Conservation (phyloP, 805 yeast genomes). For the Saccharomycopsis sp. region DNA sequence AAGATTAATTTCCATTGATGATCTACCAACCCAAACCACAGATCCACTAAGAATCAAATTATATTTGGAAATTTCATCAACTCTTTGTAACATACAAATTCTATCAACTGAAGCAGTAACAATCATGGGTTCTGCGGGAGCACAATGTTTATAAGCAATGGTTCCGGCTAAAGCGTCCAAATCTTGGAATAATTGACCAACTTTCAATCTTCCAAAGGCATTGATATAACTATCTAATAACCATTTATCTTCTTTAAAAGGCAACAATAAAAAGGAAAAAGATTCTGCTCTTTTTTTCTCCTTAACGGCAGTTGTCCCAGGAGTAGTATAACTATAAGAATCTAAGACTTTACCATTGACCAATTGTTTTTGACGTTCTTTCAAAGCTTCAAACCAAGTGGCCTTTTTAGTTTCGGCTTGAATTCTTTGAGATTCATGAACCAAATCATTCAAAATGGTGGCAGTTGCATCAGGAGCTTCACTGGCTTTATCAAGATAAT, state of each 20-base stretch:
- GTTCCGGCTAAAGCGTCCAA: conserved; percentile 90
- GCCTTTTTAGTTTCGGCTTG: conserved; percentile 26
- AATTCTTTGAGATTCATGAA: conserved; percentile 12
- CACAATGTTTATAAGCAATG: conserved; percentile 83
- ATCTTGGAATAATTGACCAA: conserved; percentile 91
- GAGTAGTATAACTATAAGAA: conserved; percentile 60
- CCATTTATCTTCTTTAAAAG: conserved; percentile 77
- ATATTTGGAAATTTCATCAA: conserved; percentile 64
- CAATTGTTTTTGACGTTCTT: conserved; percentile 58
- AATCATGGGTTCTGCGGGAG: conserved; percentile 93
- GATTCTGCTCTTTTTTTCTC: conserved; percentile 76
- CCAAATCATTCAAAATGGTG: conserved; percentile 14
- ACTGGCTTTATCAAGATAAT: conserved; percentile 14
- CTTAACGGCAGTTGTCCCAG: conserved; percentile 56
- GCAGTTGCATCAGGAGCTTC: conserved; percentile 18
- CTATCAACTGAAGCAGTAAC: conserved; percentile 94
- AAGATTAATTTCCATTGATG: conserved; percentile 92
- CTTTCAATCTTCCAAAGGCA: conserved; percentile 83
- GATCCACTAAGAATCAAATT: conserved; percentile 82
- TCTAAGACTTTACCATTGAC: conserved; percentile 67
- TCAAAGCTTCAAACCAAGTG: conserved; percentile 82
- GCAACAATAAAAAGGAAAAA: conserved; percentile 56
- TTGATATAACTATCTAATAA: conserved; percentile 80
- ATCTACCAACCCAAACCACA: conserved; percentile 89
- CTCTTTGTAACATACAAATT: conserved; percentile 74